phyloP scores from a whole-genome alignment of 768 basidiomycete genomes.

The Dendrothele bispora region DNA sequence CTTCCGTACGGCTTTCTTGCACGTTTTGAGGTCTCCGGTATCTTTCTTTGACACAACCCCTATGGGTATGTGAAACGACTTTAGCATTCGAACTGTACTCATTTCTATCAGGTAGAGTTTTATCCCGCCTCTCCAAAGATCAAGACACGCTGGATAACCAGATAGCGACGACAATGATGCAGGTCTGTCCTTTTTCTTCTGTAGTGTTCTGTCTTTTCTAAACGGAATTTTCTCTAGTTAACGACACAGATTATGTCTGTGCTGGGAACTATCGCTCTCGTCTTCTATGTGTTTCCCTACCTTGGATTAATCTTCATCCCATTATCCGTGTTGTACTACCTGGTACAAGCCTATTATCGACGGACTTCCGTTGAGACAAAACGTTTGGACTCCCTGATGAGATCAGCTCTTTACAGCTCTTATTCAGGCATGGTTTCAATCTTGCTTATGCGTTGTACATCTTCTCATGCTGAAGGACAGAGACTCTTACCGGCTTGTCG shows the following conservation, averaged over 20 bases:
- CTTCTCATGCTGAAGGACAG: slow-evolving; percentile 14
- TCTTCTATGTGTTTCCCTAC: slow-evolving; percentile 39
- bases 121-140: slow-evolving; percentile 63
- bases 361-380: slow-evolving; percentile 38
- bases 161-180: slow-evolving; percentile 27
- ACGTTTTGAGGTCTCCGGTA: slow-evolving; percentile 59
- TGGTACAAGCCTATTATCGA: slow-evolving; percentile 36
- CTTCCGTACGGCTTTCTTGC: slow-evolving; percentile 54
- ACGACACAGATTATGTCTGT: slow-evolving; percentile 18
- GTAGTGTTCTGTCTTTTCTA: background rate
- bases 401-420: slow-evolving; percentile 32
- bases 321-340: slow-evolving; percentile 31
- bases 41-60: slow-evolving; percentile 78
- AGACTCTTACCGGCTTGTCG: slow-evolving; percentile 36
- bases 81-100: background rate
- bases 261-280: slow-evolving; percentile 34
- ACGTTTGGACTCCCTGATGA: slow-evolving; percentile 39
- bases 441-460: background rate
- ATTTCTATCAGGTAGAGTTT: slow-evolving; percentile 47
- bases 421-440: slow-evolving; percentile 24
- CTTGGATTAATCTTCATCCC: slow-evolving; percentile 42
- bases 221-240: slow-evolving; percentile 14
- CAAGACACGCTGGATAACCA: slow-evolving; percentile 58
- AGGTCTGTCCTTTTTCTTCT: background rate
- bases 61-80: slow-evolving; percentile 39